These are phyloP conservation scores for Colletotrichum destructivum DNA, from an alignment of 2,329 filamentous ascomycete species.

Conservation along the genomic window DNA sequence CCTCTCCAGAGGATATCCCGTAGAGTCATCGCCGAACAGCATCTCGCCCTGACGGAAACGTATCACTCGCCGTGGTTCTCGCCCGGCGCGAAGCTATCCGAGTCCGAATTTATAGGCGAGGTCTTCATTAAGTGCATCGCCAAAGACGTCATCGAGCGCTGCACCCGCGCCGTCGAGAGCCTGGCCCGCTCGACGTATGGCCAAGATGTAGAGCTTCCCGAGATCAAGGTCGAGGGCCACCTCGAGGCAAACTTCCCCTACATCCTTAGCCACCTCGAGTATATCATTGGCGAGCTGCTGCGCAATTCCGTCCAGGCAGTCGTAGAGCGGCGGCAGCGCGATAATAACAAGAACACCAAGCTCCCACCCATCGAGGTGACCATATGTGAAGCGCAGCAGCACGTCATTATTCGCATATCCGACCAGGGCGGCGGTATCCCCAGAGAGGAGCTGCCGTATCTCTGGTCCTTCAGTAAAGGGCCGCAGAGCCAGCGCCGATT, in stretches of 20 bases:
- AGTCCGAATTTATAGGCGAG: constrained; percentile 91
- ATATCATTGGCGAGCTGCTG: constrained; percentile 95
- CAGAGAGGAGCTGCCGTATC: constrained; percentile 84
- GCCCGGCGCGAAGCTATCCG: constrained; percentile 79
- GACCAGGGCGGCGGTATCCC: constrained; percentile 96
- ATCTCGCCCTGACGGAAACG: constrained; percentile 93
- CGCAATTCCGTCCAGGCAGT: constrained; percentile 96
- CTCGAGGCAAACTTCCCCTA: constrained; percentile 94
- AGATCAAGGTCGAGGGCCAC: constrained; percentile 88
- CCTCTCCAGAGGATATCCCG: constrained; percentile 86
- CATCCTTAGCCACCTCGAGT: constrained; percentile 95
- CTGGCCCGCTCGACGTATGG: constrained; percentile 84
- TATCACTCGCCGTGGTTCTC: constrained; percentile 94
- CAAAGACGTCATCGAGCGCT: constrained; percentile 88
- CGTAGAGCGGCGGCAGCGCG: constrained; percentile 78
- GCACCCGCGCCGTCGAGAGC: constrained; percentile 81
- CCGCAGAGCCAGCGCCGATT: constrained; percentile 83
- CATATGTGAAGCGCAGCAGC: constrained; percentile 92
- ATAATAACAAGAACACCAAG: constrained; percentile 43
- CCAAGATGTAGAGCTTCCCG: constrained; percentile 78
- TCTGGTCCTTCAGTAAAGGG: constrained; percentile 98
- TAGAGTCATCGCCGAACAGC: constrained; percentile 96
- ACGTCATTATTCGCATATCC: constrained; percentile 96
- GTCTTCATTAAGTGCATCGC: constrained; percentile 95
- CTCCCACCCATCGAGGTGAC: constrained; percentile 89